Conservation (phyloP, 139 green algal species). For the Ettlia oleoabundans region DNA sequence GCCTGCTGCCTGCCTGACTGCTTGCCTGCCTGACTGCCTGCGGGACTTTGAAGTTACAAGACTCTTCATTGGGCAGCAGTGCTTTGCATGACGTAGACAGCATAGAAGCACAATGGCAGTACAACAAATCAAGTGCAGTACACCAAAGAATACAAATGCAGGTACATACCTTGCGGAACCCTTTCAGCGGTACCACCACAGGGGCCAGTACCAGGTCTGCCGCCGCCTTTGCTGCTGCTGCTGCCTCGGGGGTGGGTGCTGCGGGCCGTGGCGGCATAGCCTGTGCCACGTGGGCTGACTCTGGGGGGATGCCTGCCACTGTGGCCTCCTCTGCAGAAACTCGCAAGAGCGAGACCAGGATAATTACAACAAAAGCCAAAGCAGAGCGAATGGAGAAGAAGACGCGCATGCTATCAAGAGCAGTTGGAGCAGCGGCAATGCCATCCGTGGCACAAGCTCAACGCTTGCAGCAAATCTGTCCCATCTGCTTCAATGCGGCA, state of each 20-base stretch:
- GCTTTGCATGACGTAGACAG: too few species aligned
- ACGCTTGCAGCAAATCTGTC: too few species aligned
- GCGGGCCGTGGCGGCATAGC: not conserved
- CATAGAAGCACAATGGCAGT: too few species aligned
- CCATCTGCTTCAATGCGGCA: too few species aligned
- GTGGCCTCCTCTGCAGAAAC: constrained; percentile 8
- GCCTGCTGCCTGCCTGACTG: too few species aligned
- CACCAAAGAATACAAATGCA: not conserved
- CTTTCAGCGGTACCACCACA: constrained; percentile 47
- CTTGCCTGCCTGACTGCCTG: too few species aligned
- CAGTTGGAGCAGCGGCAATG: too few species aligned
- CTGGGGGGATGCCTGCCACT: not conserved
- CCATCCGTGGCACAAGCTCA: too few species aligned
- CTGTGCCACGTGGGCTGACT: not conserved
- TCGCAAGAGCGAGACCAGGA: not conserved
- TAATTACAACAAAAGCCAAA: not conserved
- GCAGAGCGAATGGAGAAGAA: not conserved
- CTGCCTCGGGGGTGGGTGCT: not conserved
- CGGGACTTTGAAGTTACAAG: too few species aligned
- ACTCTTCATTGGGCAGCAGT: too few species aligned
- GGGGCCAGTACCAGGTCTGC: constrained; percentile 5
- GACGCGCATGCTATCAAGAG: not conserved
- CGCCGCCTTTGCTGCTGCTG: not conserved
- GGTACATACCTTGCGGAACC: constrained; percentile 55
- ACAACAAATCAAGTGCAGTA: too few species aligned